These are phyloP conservation scores for Parasitella parasitica DNA, from an alignment of 371 early-diverging fungal genomes.

Conservation along the genomic window DNA sequence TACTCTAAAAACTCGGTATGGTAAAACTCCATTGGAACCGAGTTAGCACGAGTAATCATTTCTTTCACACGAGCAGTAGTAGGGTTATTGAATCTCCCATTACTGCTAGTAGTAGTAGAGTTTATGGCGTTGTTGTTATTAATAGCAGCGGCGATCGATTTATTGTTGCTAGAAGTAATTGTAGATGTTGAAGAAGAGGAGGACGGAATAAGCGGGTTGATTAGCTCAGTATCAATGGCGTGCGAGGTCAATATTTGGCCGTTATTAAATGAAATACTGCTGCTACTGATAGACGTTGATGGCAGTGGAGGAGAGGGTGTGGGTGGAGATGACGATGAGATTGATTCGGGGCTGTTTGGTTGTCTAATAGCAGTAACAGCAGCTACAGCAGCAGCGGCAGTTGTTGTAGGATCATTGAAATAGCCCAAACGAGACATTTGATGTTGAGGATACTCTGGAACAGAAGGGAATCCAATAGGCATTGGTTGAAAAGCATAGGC, in stretches of 20 bases:
- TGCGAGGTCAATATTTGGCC: background rate
- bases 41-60: slow-evolving; percentile 47
- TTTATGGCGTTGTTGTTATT: background rate
- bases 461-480: slow-evolving; percentile 31
- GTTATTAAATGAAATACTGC: background rate
- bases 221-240: slow-evolving; percentile 1
- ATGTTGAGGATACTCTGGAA: slow-evolving; percentile 19
- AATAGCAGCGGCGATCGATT: background rate
- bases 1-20: slow-evolving; percentile 53
- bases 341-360: slow-evolving; percentile 41
- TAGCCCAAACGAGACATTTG: slow-evolving; percentile 29
- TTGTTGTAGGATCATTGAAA: slow-evolving; percentile 18
- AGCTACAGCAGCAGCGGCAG: background rate
- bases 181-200: slow-evolving; percentile 9
- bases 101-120: background rate
- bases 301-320: slow-evolving; percentile 18
- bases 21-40: slow-evolving; percentile 51
- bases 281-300: slow-evolving; percentile 1
- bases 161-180: background rate
- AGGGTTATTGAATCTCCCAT: slow-evolving; percentile 23
- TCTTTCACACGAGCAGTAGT: slow-evolving; percentile 50
- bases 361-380: slow-evolving; percentile 1
- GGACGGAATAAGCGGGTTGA: slow-evolving; percentile 13
- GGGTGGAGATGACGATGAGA: slow-evolving; percentile 35
- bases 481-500: slow-evolving; percentile 43